Percentiles rank a stretch among this genome's conserved stretches.
phyloP scores from a whole-genome alignment of 306 rosid genomes.

The Rosa rugosa region DNA sequence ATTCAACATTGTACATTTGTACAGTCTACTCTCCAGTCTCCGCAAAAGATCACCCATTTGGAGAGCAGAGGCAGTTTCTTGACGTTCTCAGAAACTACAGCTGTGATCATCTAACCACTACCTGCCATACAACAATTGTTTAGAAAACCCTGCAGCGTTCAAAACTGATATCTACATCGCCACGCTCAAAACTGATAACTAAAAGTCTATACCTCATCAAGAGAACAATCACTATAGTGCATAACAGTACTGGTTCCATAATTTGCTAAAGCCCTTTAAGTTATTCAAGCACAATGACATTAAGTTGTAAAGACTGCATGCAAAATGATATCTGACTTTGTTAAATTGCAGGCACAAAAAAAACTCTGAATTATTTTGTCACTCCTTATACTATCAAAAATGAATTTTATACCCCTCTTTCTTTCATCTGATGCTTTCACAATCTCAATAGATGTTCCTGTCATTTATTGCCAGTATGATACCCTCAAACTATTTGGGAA shows the following conservation, averaged over 20 bases:
- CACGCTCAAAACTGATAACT: neutral
- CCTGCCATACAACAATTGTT: neutral
- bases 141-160: neutral
- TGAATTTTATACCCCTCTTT: no score
- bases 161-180: neutral
- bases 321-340: neutral
- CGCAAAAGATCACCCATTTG: neutral
- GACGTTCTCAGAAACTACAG: neutral
- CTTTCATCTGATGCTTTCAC: no score
- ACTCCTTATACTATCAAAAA: neutral
- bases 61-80: neutral
- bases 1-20: neutral
- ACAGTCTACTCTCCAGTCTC: neutral
- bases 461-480: no score
- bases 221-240: neutral
- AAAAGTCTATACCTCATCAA: neutral
- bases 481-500: no score
- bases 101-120: slow-evolving; percentile 6
- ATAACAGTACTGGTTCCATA: no score
- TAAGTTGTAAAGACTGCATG: neutral
- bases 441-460: no score
- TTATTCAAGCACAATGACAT: neutral
- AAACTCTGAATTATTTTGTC: no score
- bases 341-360: neutral
- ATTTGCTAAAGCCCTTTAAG: neutral